phyloP scores from a whole-genome alignment of 116 monocot species.

The Thalassia testudinum region DNA sequence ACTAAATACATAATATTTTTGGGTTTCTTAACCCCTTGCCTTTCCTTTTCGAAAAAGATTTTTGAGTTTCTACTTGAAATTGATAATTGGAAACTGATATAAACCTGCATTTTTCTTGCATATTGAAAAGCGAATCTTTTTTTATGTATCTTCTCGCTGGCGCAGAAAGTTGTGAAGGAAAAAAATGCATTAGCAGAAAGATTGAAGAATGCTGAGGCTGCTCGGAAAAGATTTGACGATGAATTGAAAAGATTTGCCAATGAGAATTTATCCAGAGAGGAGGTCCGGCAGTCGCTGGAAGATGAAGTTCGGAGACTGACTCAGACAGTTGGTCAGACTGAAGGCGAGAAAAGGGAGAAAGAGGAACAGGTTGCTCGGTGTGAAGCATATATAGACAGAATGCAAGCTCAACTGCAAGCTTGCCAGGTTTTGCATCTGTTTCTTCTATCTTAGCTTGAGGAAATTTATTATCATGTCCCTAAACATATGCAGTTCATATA shows the following conservation, averaged over 20 bases:
- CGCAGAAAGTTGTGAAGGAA: conserved; percentile 78
- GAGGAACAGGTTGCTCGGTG: conserved; percentile 79
- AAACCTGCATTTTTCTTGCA: too few relatives aligned
- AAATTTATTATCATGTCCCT: not conserved
- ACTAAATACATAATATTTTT: too few relatives aligned
- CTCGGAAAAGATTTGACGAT: conserved; percentile 76
- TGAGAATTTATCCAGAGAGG: conserved; percentile 61
- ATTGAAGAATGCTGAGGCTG: conserved; percentile 69
- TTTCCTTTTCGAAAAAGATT: too few relatives aligned
- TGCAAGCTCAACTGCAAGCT: conserved; percentile 73
- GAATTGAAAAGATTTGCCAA: conserved; percentile 77
- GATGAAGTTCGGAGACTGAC: conserved; percentile 69
- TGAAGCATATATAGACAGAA: conserved; percentile 84
- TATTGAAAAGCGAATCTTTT: too few relatives aligned
- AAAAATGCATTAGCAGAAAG: conserved; percentile 83
- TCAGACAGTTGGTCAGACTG: conserved; percentile 74
- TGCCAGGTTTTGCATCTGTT: conserved; percentile 42
- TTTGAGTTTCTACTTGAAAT: too few relatives aligned
- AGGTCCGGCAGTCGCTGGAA: conserved; percentile 65
- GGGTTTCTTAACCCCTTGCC: too few relatives aligned
- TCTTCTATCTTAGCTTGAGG: not conserved
- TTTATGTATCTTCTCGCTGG: too few relatives aligned
- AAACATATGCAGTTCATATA: too few relatives aligned
- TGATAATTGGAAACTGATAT: too few relatives aligned
- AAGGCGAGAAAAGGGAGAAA: conserved; percentile 92